Base-by-base conservation (phyloP, 371 early-diverging fungal species). In the Sporodiniella umbellata region DNA sequence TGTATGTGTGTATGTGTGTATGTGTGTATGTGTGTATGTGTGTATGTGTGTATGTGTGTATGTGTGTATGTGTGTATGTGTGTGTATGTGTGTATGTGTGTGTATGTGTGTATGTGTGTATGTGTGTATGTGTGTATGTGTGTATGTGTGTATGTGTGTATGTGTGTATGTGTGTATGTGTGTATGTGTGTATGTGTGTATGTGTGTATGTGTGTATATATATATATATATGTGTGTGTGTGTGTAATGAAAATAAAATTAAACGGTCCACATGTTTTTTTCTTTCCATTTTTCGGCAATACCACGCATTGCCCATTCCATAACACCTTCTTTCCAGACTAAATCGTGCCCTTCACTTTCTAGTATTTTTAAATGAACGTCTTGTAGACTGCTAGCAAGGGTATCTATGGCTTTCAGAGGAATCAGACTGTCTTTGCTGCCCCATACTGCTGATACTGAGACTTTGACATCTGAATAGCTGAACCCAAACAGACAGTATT, bases 251-350 rank as follows among this genome's bases (percentile, higher is more conserved):
- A n/a, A n/a, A n/a, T n/a, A n/a, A n/a, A n/a, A n/a, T n/a, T n/a
- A n/a, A n/a, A 28, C 4, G 10, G 30, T 4, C 10, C 30, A 28
- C 4, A 11, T 42, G 7, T 42, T 24, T 42, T 42, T 12, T 24
- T 24, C 21, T 11, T 23, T 24, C 24, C 24, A 24, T 23, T 12
- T 49, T 51, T 70, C 68, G 10, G 63, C 51, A 25, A 73, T 62
- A 18, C 74, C 74, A 26, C 72, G 60, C 22, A 77, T 55, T 11
- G 78, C 68, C 73, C 73, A 77, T 45, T 68, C 73, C 69, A 77
- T 69, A 7, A 77, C 78, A 7, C 78, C 78, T 64, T 77, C 78
- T 35, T 77, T 77, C 78, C 78, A 77, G 14, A 77, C 72, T 11
- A 77, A 46, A 55, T 72, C 73, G 59, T 77, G 78, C 0, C 68